A percentile compares a stretch with the other conserved stretches of the same genome.
Conservation (phyloP, 2,329 filamentous ascomycete species). For the Onygena corvina region DNA sequence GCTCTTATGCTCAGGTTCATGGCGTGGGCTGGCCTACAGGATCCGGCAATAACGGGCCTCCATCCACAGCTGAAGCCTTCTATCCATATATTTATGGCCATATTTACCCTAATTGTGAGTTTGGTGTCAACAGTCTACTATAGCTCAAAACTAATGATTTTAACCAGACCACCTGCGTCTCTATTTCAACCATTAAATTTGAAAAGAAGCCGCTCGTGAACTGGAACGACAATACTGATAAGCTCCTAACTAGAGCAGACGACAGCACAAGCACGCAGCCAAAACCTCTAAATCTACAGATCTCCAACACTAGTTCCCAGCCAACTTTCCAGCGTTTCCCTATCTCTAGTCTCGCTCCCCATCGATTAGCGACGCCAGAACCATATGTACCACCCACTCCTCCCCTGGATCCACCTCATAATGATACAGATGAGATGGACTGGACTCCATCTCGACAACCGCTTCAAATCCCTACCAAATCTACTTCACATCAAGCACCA, state of each 20-base stretch:
- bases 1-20: constrained; percentile 34
- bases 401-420: constrained; percentile 25
- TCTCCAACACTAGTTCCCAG: constrained; percentile 14
- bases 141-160: constrained; percentile 17
- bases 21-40: constrained; percentile 34
- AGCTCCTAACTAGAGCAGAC: constrained; percentile 20
- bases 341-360: constrained; percentile 30
- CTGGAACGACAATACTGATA: constrained; percentile 29
- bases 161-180: constrained; percentile 28
- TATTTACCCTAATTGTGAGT: constrained; percentile 31
- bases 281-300: constrained; percentile 14
- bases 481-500: constrained; percentile 22
- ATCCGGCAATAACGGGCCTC: constrained; percentile 27
- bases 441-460: constrained; percentile 38
- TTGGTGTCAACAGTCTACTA: constrained; percentile 6
- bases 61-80: constrained; percentile 23
- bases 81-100: constrained; percentile 31
- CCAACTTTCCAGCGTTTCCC: constrained; percentile 26
- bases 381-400: constrained; percentile 27
- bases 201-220: constrained; percentile 32
- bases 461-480: constrained; percentile 24
- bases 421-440: constrained; percentile 36
- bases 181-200: constrained; percentile 29
- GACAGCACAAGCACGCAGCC: constrained; percentile 15
- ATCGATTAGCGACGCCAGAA: constrained; percentile 16